Evolutionary conservation across 1,139 yeast species (phyloP), one percentile per base, ranked within the genome.

Genomic region (Geotrichum armillariae): DNA sequence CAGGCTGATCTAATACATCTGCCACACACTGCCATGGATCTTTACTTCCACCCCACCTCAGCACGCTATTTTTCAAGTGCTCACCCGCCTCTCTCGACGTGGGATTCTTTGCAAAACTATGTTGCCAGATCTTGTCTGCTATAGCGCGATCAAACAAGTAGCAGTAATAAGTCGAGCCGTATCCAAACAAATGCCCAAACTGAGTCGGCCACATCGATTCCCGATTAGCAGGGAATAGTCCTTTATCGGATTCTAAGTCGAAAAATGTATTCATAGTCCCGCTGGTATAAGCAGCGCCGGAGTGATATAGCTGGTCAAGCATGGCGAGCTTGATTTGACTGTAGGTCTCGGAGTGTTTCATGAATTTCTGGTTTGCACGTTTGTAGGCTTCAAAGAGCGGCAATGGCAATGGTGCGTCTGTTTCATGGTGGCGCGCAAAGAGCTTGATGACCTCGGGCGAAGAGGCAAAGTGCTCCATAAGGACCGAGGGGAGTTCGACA

Each of bases 101-200:
- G 1, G 97, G 96, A 14, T 76, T 60, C 4, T 65, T 69, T 8
- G 64, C 63, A 65, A 94, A 93, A 41, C 93, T 71, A 42, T 79
- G 82, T 17, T 76, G 74, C 94, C 96, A 93, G 3, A 93, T 78
- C 60, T 83, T 82, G 33, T 89, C 83, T 0, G 99, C 97, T 58
- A 93, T 88, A 3, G 96, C 96, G 45, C 98, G 74, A 68, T 93
- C 99, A 55, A 94, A 77, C 53, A 93, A 69, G 66, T 94, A 93
- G 38, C 96, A 86, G 69, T 94, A 93, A 66, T 93, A 93, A 0
- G 93, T 89, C 0, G 97, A 88, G 0, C 99, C 99, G 64, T 93
- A 93, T 1, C 96, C 90, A 59, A 86, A 88, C 46, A 94, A 71
- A 66, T 93, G 99, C 1, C 96, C 95, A 67, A 93, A 91, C 64